Conservation (phyloP, 495 filamentous ascomycete genomes). For the Xylaria grammica region DNA sequence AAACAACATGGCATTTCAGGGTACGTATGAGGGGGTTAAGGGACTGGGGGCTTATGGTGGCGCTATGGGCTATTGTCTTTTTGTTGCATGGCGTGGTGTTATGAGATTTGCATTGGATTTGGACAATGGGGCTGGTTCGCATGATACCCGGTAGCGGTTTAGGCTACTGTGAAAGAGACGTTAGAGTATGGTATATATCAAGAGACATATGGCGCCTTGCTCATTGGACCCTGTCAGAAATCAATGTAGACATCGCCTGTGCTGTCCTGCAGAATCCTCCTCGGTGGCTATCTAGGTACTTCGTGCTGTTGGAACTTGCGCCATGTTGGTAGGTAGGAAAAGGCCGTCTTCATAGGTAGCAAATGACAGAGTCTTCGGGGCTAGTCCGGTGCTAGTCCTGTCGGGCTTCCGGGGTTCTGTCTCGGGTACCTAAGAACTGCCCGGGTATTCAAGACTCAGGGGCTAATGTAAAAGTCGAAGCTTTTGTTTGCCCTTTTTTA, state of each 20-base stretch:
- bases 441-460: slow-evolving; percentile 14
- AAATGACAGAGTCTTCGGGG: too few relatives aligned
- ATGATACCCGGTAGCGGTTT: slow-evolving; percentile 18
- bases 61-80: slow-evolving; percentile 7
- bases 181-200: slow-evolving; percentile 15
- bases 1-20: not conserved
- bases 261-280: not conserved
- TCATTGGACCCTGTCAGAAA: not conserved
- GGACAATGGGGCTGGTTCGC: slow-evolving; percentile 1
- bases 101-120: slow-evolving; percentile 19
- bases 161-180: not conserved
- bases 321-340: not conserved
- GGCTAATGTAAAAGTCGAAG: slow-evolving; percentile 22
- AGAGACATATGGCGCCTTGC: not conserved
- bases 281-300: not conserved
- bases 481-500: not conserved
- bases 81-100: slow-evolving; percentile 24
- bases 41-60: too few relatives aligned
- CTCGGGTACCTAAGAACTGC: too few relatives aligned
- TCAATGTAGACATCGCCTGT: not conserved
- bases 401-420: too few relatives aligned
- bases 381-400: too few relatives aligned
- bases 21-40: not conserved
- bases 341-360: too few relatives aligned
- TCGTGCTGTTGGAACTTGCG: not conserved